Conservation (phyloP, 495 filamentous ascomycete species). For the Podospora sp. region DNA sequence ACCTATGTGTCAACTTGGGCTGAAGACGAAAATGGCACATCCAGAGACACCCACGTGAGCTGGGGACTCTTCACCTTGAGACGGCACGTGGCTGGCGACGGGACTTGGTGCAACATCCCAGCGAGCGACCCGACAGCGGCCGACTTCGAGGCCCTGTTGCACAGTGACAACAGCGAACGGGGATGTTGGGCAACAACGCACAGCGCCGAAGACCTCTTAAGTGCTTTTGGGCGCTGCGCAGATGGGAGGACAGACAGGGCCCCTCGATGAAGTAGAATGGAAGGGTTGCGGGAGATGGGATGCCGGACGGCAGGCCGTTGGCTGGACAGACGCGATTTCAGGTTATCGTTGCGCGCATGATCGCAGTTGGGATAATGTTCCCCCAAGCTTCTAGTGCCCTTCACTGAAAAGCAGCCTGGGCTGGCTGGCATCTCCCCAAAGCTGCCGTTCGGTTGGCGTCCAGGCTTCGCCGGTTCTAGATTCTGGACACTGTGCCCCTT, state of each 20-base stretch:
- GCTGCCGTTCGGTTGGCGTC: background rate
- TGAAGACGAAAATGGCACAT: background rate
- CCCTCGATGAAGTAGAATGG: background rate
- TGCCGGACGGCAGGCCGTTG: no score
- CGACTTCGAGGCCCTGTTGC: background rate
- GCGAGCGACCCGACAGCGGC: background rate
- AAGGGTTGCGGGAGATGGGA: background rate
- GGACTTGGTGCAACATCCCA: slow-evolving; percentile 9
- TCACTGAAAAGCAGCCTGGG: background rate
- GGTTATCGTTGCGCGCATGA: background rate
- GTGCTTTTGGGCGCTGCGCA: background rate
- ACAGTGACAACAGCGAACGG: background rate
- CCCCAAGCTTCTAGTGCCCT: background rate
- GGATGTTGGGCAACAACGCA: background rate
- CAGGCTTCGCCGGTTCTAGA: background rate
- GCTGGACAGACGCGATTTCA: background rate
- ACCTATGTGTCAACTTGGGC: no score
- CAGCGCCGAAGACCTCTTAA: background rate
- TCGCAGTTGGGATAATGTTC: background rate
- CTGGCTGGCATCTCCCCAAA: background rate
- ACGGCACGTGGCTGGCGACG: slow-evolving; percentile 8
- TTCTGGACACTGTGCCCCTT: slow-evolving; percentile 30
- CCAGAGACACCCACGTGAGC: background rate
- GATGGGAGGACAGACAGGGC: background rate
- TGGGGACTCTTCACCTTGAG: background rate